Evolutionary conservation across 176 grass and related monocot genomes (phyloP), one percentile per base, ranked within the genome.

Genomic region (Canna indica): DNA sequence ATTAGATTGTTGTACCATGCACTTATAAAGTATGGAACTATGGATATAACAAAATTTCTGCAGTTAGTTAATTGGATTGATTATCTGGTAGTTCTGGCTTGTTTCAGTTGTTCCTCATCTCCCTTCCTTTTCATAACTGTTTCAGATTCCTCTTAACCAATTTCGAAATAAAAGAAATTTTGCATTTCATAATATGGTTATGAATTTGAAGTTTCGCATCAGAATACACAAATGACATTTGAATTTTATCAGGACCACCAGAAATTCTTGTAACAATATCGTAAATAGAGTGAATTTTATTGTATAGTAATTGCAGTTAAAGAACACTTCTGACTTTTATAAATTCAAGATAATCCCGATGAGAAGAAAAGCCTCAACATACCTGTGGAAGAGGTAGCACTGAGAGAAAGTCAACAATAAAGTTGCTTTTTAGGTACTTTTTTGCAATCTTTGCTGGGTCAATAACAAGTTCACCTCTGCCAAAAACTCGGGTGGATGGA

Each of bases 371-470:
- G 32, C 25, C 59, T 69, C 64, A 46, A 39, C 75, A 68, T 24
- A 77, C 93, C 93, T 97, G 93, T 73, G 93, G 88, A 79, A 97
- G 77, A 41, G 93, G 93, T 69, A 97, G 75, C 73, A 97, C 58
- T 12, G 93, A 86, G 75, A 92, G 57, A 20, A 92, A 74, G 63
- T 97, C 93, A 80, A 92, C 74, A 3, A 73, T 1, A 54, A 97
- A 92, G 73, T 81, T 87, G 73, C 77, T 87, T 68, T 56, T 87
- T n/a, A 97, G 58, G 72, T 97, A 97, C 24, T 78, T 74, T 38
- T 17, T 75, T 12, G 88, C 93, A 79, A 97, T 91, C 32, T 75
- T 48, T 64, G 64, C 47, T 22, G 93, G 88, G 72, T 97, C 86
- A 54, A 84, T 91, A 64, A 97, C 88, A 75, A 97, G 83, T 59